Conservation (phyloP, 192 early-diverging fungal genomes). For the Backusella australiensis region DNA sequence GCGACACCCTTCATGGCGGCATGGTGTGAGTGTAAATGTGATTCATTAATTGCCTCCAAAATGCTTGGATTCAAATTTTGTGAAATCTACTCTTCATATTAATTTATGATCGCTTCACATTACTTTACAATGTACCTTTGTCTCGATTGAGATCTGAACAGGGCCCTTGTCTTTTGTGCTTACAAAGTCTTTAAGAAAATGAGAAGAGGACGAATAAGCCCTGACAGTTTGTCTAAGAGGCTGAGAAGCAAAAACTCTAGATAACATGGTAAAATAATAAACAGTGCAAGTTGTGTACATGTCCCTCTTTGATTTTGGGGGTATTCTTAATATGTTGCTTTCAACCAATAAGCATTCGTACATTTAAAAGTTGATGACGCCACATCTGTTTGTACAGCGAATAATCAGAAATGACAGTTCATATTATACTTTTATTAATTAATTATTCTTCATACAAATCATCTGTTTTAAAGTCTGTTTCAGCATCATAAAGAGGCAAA, state of each 20-base stretch:
- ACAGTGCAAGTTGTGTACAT: background rate
- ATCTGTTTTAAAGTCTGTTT: slow-evolving; percentile 35
- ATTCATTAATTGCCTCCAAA: slow-evolving; percentile 79
- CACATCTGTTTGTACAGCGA: background rate
- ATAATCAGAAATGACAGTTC: no score
- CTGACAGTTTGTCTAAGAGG: background rate
- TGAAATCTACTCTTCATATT: background rate
- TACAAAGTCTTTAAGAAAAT: slow-evolving; percentile 31
- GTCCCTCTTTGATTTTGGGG: background rate
- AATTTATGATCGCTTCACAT: no score
- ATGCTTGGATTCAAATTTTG: slow-evolving; percentile 51
- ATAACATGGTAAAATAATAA: background rate
- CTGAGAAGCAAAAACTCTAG: slow-evolving; percentile 6
- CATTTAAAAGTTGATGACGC: background rate
- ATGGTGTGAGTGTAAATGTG: slow-evolving; percentile 76
- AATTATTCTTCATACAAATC: background rate
- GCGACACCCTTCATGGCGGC: slow-evolving; percentile 80
- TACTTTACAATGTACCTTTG: slow-evolving; percentile 18
- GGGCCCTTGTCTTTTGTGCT: slow-evolving; percentile 27
- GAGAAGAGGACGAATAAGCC: slow-evolving; percentile 7
- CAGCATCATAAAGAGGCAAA: slow-evolving; percentile 80
- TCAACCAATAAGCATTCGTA: background rate
- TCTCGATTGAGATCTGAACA: slow-evolving; percentile 29
- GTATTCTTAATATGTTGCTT: background rate
- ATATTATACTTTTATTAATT: background rate